phyloP scores from a whole-genome alignment of 2,329 filamentous ascomycete genomes.

The Diaporthe citri region DNA sequence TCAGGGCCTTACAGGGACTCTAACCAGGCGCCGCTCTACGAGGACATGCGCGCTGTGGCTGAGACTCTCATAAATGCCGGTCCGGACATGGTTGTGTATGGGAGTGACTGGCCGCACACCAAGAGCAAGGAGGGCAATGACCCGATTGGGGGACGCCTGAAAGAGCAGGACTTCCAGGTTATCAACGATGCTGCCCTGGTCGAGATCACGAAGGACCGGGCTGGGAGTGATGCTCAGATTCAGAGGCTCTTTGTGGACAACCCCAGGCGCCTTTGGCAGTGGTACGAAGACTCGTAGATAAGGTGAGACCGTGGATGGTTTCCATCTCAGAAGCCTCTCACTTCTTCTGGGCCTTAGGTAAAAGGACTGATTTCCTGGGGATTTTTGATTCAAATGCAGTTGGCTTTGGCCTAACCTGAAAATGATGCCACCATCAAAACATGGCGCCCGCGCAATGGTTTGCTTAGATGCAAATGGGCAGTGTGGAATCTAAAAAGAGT shows the following conservation, averaged over 20 bases:
- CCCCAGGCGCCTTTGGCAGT: slow-evolving; percentile 20
- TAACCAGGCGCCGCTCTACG: slow-evolving; percentile 1
- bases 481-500: too few relatives aligned
- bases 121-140: background rate
- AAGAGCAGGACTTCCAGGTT: slow-evolving; percentile 5
- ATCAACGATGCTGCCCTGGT: slow-evolving; percentile 7
- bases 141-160: background rate
- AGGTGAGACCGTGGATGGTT: background rate
- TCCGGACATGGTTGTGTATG: slow-evolving; percentile 13
- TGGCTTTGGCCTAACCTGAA: background rate
- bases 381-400: background rate
- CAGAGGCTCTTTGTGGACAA: slow-evolving; percentile 24
- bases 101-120: slow-evolving; percentile 23
- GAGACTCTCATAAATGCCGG: slow-evolving; percentile 17
- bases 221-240: slow-evolving; percentile 20
- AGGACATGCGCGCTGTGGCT: slow-evolving; percentile 21
- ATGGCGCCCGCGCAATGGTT: too few relatives aligned
- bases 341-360: background rate
- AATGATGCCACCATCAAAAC: background rate
- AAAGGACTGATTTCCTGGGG: background rate
- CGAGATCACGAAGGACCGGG: slow-evolving; percentile 17
- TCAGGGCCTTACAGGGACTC: slow-evolving; percentile 14
- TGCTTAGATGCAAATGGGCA: too few relatives aligned
- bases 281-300: slow-evolving; percentile 8
- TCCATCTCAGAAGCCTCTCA: background rate